These are phyloP conservation scores for Isabelozyma gotoi DNA, from an alignment of 805 yeast species.

Conservation along the genomic window DNA sequence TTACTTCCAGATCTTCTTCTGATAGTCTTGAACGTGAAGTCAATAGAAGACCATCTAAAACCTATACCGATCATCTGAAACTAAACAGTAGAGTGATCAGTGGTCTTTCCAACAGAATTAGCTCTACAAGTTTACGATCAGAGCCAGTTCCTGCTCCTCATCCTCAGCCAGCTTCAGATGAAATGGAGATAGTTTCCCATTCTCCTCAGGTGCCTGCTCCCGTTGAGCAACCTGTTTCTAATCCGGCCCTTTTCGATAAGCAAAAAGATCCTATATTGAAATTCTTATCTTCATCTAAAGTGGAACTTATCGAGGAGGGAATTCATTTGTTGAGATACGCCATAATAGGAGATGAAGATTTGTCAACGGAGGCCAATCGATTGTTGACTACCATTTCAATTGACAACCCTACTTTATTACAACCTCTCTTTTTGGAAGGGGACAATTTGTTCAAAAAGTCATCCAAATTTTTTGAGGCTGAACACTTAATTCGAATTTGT, in stretches of 20 bases:
- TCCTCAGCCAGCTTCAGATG: slow-evolving; percentile 13
- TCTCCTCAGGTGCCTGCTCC: too few relatives aligned
- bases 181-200: too few relatives aligned
- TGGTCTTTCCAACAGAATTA: too few relatives aligned
- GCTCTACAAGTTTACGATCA: neutral
- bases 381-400: slow-evolving; percentile 28
- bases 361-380: slow-evolving; percentile 20
- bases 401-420: slow-evolving; percentile 26
- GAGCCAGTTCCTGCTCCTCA: neutral
- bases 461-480: slow-evolving; percentile 22
- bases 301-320: slow-evolving; percentile 33
- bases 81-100: too few relatives aligned
- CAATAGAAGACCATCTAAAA: slow-evolving; percentile 16
- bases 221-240: too few relatives aligned
- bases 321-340: slow-evolving; percentile 37
- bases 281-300: slow-evolving; percentile 32
- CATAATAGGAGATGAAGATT: slow-evolving; percentile 33
- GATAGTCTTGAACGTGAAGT: neutral
- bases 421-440: slow-evolving; percentile 28
- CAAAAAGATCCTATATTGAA: slow-evolving; percentile 35
- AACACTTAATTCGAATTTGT: slow-evolving; percentile 36
- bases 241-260: slow-evolving; percentile 17
- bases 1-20: slow-evolving; percentile 22
- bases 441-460: slow-evolving; percentile 25
- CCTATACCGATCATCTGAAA: neutral